A percentile compares a stretch with the other conserved stretches of the same genome.
phyloP scores from a whole-genome alignment of 768 basidiomycete species.

The Cystofilobasidium ferigula region DNA sequence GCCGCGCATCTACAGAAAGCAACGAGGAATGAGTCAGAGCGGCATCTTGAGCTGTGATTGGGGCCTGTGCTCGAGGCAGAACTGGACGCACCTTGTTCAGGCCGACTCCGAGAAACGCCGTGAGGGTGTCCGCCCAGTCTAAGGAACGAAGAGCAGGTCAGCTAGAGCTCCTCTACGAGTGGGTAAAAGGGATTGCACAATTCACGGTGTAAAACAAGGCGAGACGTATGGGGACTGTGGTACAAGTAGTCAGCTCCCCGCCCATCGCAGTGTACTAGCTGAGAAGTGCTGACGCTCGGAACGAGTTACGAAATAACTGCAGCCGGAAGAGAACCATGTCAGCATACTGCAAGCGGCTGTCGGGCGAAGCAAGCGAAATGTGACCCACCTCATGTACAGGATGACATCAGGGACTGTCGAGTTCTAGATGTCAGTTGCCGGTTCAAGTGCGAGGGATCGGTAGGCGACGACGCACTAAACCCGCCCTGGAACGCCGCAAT shows the following conservation, averaged over 20 bases:
- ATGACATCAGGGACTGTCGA: background rate
- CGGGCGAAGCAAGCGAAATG: too few relatives aligned
- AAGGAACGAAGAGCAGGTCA: background rate
- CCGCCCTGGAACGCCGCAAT: constrained; percentile 49
- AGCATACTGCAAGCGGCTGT: too few relatives aligned
- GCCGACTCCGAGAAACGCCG: constrained; percentile 28
- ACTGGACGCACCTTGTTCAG: too few relatives aligned
- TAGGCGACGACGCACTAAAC: constrained; percentile 35
- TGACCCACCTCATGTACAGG: background rate
- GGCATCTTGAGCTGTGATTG: background rate
- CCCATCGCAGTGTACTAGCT: too few relatives aligned
- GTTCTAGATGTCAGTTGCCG: too few relatives aligned
- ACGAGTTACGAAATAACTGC: constrained; percentile 29
- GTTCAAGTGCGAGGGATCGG: constrained; percentile 38
- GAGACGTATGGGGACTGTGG: constrained; percentile 34
- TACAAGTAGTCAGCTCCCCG: constrained; percentile 32
- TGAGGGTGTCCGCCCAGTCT: constrained; percentile 25
- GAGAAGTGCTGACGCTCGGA: too few relatives aligned
- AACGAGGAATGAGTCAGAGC: constrained; percentile 26
- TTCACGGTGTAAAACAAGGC: constrained; percentile 46
- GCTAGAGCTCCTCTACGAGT: background rate
- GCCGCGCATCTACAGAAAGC: constrained; percentile 47
- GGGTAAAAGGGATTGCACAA: background rate
- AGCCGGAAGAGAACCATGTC: constrained; percentile 26
- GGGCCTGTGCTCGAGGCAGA: constrained; percentile 24